These are phyloP conservation scores for Elymus sibiricus DNA, from an alignment of 176 grass and related monocot genomes.

Conservation along the genomic window DNA sequence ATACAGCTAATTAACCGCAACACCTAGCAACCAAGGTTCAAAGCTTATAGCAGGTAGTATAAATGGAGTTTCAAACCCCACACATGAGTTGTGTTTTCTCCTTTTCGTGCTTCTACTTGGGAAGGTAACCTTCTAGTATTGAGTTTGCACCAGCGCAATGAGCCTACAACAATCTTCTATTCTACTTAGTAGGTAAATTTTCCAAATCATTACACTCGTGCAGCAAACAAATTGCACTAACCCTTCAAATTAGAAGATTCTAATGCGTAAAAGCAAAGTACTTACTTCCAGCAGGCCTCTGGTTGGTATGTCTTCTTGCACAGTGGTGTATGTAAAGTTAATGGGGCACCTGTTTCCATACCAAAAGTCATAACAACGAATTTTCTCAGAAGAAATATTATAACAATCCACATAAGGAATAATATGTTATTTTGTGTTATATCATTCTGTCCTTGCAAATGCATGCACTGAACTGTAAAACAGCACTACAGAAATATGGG, in stretches of 20 bases:
- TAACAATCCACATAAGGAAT: neutral
- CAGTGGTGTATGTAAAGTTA: slow-evolving; percentile 37
- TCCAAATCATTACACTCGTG: slow-evolving; percentile 21
- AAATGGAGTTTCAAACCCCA: neutral
- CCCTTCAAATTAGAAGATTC: neutral
- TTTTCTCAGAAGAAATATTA: neutral
- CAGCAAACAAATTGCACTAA: neutral
- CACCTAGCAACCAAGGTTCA: neutral
- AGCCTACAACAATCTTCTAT: neutral
- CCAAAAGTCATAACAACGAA: neutral
- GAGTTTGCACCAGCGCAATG: neutral
- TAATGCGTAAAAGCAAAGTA: neutral
- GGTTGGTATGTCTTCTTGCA: slow-evolving; percentile 26
- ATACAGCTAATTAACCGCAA: neutral
- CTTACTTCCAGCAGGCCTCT: slow-evolving; percentile 66
- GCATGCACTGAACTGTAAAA: neutral
- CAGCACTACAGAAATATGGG: neutral
- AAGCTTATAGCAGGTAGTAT: slow-evolving; percentile 7
- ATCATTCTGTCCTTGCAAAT: neutral
- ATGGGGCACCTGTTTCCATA: slow-evolving; percentile 6
- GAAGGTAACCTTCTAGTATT: neutral
- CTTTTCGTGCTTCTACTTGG: neutral
- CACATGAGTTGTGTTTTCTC: neutral
- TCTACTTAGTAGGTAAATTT: neutral
- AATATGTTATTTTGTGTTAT: neutral